A percentile compares a stretch with the other conserved stretches of the same genome.
phyloP scores from a whole-genome alignment of 2,329 filamentous ascomycete species.

The Dactylella cylindrospora region DNA sequence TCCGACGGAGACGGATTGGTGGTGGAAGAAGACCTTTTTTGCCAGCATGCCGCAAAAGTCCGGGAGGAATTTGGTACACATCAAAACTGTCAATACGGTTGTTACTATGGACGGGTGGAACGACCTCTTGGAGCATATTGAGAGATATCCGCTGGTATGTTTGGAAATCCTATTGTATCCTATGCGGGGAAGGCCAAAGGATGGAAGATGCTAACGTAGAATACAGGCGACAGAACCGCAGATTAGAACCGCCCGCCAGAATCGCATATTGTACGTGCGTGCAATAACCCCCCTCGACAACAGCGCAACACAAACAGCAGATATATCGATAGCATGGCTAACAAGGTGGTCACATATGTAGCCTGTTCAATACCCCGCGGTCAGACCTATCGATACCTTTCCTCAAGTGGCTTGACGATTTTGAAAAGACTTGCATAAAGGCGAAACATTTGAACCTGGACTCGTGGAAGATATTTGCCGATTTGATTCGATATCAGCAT shows the following conservation, averaged over 20 bases:
- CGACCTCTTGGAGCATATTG: constrained; percentile 27
- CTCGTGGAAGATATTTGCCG: constrained; percentile 42
- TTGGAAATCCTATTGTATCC: neutral
- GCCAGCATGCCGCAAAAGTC: constrained; percentile 29
- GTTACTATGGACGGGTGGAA: constrained; percentile 21
- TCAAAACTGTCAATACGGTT: constrained; percentile 28
- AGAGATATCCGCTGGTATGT: constrained; percentile 21
- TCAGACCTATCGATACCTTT: constrained; percentile 29
- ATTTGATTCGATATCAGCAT: constrained; percentile 41
- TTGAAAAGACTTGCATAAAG: constrained; percentile 24
- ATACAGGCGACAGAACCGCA: constrained; percentile 4
- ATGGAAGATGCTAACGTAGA: neutral
- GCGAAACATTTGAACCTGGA: constrained; percentile 32
- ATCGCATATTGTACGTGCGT: constrained; percentile 35
- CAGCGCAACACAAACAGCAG: constrained; percentile 2
- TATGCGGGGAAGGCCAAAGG: neutral
- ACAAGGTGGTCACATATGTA: neutral
- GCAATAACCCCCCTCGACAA: neutral
- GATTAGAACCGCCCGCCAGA: constrained; percentile 11
- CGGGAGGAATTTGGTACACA: constrained; percentile 18
- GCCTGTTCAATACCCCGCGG: constrained; percentile 39
- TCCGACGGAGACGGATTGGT: constrained; percentile 39
- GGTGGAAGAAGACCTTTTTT: constrained; percentile 40
- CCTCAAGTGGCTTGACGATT: constrained; percentile 41
- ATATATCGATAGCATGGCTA: too few relatives aligned